Evolutionary conservation across 1,139 yeast genomes (phyloP).

Genomic region (Pichia inconspicua): DNA sequence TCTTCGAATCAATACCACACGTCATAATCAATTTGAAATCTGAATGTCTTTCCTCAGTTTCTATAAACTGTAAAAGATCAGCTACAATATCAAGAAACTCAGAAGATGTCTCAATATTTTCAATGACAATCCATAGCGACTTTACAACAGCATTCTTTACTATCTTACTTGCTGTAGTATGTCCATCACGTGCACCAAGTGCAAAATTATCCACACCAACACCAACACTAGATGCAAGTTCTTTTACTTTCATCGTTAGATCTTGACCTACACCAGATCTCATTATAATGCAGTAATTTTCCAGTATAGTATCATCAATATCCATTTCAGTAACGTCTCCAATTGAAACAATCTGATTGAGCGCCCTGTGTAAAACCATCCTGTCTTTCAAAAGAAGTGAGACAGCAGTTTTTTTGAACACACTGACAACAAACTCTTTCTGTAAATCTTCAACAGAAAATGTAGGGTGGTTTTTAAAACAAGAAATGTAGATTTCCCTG

Average conservation of each 20-base stretch:
- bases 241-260: slow-evolving; percentile 49
- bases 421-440: slow-evolving; percentile 36
- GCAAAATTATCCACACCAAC: slow-evolving; percentile 42
- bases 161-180: slow-evolving; percentile 46
- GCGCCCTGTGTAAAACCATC: not conserved
- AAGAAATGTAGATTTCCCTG: slow-evolving; percentile 33
- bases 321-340: not conserved
- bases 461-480: slow-evolving; percentile 27
- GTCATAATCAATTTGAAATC: slow-evolving; percentile 54
- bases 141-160: slow-evolving; percentile 37
- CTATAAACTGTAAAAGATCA: slow-evolving; percentile 32
- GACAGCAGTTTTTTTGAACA: slow-evolving; percentile 39
- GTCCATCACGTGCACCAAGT: slow-evolving; percentile 71
- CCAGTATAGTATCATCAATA: slow-evolving; percentile 7
- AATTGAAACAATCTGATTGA: not conserved
- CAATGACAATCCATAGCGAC: slow-evolving; percentile 67
- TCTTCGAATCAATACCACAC: slow-evolving; percentile 38
- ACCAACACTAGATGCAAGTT: slow-evolving; percentile 31
- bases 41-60: not conserved
- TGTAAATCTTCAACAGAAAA: slow-evolving; percentile 24
- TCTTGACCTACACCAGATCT: slow-evolving; percentile 61
- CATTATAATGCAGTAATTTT: slow-evolving; percentile 33
- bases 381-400: slow-evolving; percentile 45
- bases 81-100: slow-evolving; percentile 54
- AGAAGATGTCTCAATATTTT: slow-evolving; percentile 69